Evolutionary conservation across 257 asterid species (phyloP).

Genomic region (Nicotiana otophora): DNA sequence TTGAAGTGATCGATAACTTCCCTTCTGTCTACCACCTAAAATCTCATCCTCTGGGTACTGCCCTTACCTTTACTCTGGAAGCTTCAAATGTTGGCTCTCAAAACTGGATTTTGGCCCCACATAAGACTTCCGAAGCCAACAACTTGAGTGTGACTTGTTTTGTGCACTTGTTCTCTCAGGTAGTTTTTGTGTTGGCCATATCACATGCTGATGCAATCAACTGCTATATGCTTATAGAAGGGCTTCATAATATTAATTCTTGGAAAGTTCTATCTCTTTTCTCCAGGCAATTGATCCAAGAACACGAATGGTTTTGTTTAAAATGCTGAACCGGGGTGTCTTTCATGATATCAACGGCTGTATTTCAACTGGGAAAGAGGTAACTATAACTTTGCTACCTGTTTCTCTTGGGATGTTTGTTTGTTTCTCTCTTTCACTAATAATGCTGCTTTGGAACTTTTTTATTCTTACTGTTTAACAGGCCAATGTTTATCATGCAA

Average conservation of each 20-base stretch:
- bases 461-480: constrained; percentile 21
- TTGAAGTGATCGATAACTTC: background rate
- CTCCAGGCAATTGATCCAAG: constrained; percentile 97
- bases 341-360: constrained; percentile 92
- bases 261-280: constrained; percentile 16
- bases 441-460: background rate
- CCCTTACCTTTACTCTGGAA: background rate
- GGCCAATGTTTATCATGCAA: constrained; percentile 98
- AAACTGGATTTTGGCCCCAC: background rate
- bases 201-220: background rate
- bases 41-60: background rate
- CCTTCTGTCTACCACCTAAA: background rate
- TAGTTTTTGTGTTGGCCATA: background rate
- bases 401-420: background rate
- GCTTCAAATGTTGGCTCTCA: background rate
- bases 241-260: background rate
- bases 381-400: constrained; percentile 14
- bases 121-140: background rate
- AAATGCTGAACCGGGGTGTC: constrained; percentile 78
- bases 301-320: constrained; percentile 93
- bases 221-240: background rate
- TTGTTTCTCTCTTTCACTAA: background rate
- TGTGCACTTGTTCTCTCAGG: background rate
- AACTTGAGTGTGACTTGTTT: background rate
- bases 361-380: constrained; percentile 99